These are phyloP conservation scores for Ceratobasidium theobromae DNA, from an alignment of 1,284 basidiomycete species.

Conservation along the genomic window DNA sequence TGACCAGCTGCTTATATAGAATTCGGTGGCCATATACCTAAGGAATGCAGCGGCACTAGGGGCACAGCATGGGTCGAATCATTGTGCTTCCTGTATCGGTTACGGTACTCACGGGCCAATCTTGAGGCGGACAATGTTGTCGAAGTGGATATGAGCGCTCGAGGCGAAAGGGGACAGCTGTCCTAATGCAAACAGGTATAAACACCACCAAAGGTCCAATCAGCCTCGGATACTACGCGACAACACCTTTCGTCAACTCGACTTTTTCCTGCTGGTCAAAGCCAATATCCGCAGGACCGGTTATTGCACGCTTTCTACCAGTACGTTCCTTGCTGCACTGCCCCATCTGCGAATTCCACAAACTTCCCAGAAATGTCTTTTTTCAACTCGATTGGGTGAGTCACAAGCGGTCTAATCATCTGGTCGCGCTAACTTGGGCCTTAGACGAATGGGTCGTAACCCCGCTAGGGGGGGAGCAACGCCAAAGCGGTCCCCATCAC, in stretches of 20 bases:
- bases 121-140: too few species aligned
- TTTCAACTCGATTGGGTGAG: constrained; percentile 74
- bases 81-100: too few species aligned
- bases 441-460: constrained; percentile 31
- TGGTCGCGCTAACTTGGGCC: constrained; percentile 16
- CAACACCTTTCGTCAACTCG: neutral
- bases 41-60: too few species aligned
- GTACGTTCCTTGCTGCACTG: neutral
- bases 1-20: neutral
- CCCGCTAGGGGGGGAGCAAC: constrained; percentile 56
- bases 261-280: neutral
- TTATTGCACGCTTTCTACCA: neutral
- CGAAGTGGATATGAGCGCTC: neutral
- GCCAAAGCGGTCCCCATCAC: constrained; percentile 65
- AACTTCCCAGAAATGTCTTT: constrained; percentile 44
- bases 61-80: too few species aligned
- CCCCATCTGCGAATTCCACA: too few species aligned
- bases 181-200: neutral
- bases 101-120: too few species aligned
- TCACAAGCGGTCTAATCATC: constrained; percentile 32
- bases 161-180: neutral
- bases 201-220: neutral
- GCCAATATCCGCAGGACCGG: constrained; percentile 11
- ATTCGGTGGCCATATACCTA: neutral
- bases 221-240: neutral